Evolutionary conservation across 331 rosid genomes (phyloP).

Genomic region (Rosa hybrid): DNA sequence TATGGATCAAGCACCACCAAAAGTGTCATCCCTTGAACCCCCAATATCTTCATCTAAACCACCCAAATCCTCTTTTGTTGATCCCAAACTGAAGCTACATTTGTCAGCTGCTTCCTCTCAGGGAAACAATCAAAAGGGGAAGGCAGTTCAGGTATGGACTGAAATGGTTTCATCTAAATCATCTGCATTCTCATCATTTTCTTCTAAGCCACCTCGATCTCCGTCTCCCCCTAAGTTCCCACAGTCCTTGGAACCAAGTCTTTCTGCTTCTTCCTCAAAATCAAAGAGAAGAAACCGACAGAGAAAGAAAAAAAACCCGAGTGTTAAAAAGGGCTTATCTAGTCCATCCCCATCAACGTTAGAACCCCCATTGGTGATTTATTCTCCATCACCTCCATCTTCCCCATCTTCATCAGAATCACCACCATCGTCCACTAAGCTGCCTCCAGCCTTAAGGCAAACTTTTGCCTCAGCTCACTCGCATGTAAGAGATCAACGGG

Average conservation of each 20-base stretch:
- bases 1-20: background rate
- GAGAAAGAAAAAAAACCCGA: background rate
- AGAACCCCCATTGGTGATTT: background rate
- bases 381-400: background rate
- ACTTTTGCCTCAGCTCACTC: background rate
- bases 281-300: background rate
- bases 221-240: background rate
- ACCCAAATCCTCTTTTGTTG: background rate
- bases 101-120: background rate
- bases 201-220: background rate
- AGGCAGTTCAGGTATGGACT: background rate
- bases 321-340: background rate
- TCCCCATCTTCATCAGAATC: background rate
- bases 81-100: background rate
- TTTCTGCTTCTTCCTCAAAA: background rate
- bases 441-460: background rate
- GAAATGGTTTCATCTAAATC: background rate
- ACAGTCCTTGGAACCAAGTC: background rate
- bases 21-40: background rate
- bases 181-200: background rate
- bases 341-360: background rate
- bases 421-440: background rate
- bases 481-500: too few relatives aligned
- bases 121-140: background rate
- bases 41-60: background rate